Evolutionary conservation across 2,329 filamentous ascomycete genomes (phyloP).

Genomic region (Ophiostoma tasmaniense): DNA sequence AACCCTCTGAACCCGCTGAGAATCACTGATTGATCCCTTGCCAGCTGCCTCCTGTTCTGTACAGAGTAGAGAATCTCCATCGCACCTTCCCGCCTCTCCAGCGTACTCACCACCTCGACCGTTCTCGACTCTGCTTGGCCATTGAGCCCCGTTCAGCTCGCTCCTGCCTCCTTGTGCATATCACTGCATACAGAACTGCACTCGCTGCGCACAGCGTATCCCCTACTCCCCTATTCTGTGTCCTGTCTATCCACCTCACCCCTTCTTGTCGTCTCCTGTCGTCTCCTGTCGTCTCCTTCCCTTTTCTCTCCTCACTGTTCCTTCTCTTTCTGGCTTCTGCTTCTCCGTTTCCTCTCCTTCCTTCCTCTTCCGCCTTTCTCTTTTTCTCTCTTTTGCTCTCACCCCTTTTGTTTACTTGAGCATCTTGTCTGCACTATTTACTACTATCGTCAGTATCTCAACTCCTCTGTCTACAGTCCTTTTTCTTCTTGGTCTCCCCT

Average conservation of each 20-base stretch:
- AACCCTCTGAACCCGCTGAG: neutral
- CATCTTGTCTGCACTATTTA: neutral
- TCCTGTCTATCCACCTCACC: neutral
- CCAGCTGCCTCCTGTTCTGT: neutral
- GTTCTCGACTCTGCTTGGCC: neutral
- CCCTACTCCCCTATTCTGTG: neutral
- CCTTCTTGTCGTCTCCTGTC: neutral
- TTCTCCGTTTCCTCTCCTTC: conserved; percentile 2
- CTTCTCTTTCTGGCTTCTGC: neutral
- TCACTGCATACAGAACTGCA: neutral
- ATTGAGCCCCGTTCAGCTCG: neutral
- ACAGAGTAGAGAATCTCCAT: neutral
- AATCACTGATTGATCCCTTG: neutral
- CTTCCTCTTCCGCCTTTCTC: neutral
- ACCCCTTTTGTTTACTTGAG: neutral
- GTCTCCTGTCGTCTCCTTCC: neutral
- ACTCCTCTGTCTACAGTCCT: neutral
- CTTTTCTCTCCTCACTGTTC: neutral
- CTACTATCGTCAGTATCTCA: neutral
- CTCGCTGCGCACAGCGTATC: neutral
- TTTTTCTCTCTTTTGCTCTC: neutral
- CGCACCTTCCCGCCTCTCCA: neutral
- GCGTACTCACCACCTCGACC: neutral
- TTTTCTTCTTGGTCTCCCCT: neutral
- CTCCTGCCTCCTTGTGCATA: conserved; percentile 3